Percentiles rank a stretch among this genome's conserved stretches.
phyloP scores from a whole-genome alignment of 2,329 filamentous ascomycete species.

The Xylaria sp. region DNA sequence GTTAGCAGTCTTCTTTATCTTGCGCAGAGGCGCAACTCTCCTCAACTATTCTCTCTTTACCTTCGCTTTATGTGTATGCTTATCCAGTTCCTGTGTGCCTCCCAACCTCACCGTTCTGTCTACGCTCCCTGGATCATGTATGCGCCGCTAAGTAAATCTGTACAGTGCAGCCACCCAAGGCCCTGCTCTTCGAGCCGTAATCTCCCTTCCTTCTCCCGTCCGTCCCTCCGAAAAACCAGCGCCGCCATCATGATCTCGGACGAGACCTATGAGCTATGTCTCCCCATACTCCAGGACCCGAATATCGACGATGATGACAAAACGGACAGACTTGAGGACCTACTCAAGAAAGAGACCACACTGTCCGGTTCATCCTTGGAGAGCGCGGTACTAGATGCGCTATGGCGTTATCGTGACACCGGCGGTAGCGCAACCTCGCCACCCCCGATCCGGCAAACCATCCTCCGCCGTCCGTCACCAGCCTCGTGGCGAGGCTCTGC shows the following conservation, averaged over 20 bases:
- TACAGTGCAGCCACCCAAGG: conserved; percentile 5
- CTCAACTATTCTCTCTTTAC: conserved; percentile 23
- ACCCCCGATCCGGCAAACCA: conserved; percentile 84
- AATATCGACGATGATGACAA: conserved; percentile 92
- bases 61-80: conserved; percentile 29
- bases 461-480: conserved; percentile 88
- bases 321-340: conserved; percentile 86
- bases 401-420: conserved; percentile 82
- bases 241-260: conserved; percentile 82
- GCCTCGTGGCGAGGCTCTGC: conserved; percentile 88
- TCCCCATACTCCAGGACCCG: conserved; percentile 83
- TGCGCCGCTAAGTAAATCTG: conserved; percentile 25
- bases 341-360: conserved; percentile 78
- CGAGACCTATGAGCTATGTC: conserved; percentile 88
- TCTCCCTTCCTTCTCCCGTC: conserved; percentile 16
- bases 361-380: conserved; percentile 80
- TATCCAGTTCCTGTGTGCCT: conserved; percentile 23
- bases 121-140: conserved; percentile 24
- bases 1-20: conserved; percentile 36
- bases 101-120: conserved; percentile 22
- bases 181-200: conserved; percentile 20
- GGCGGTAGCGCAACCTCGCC: conserved; percentile 73
- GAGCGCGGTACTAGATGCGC: conserved; percentile 85
- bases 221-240: conserved; percentile 27
- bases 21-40: conserved; percentile 18